Percentiles rank a stretch among this genome's conserved stretches.
phyloP scores from a whole-genome alignment of 2,329 filamentous ascomycete genomes.

The Alternaria triticimaculans region DNA sequence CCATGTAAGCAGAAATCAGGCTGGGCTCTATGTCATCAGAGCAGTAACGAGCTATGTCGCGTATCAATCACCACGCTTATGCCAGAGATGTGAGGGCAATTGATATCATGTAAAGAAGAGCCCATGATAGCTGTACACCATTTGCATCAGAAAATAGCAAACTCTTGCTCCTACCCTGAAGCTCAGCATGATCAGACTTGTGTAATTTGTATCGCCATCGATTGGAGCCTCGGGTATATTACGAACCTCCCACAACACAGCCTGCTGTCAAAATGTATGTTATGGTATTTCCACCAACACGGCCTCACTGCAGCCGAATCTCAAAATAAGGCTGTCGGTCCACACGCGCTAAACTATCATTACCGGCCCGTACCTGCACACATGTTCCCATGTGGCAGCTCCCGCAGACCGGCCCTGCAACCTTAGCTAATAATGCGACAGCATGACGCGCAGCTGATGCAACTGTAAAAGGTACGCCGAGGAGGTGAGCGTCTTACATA shows the following conservation, averaged over 20 bases:
- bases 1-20: not conserved
- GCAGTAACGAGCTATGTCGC: not conserved
- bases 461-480: not conserved
- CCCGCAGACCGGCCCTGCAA: not conserved
- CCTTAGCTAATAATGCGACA: not conserved
- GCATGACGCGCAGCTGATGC: slow-evolving; percentile 1
- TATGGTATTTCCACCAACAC: not conserved
- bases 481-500: not conserved
- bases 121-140: not conserved
- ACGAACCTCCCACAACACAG: not conserved
- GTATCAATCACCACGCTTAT: not conserved
- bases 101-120: not conserved
- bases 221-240: not conserved
- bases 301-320: not conserved
- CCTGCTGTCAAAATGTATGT: not conserved
- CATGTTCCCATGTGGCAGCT: not conserved
- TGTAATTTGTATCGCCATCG: not conserved
- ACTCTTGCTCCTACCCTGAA: not conserved
- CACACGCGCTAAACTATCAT: not conserved
- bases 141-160: not conserved
- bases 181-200: not conserved
- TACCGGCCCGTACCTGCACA: not conserved
- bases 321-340: not conserved
- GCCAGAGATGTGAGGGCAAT: not conserved
- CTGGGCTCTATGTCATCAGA: not conserved